Evolutionary conservation across 345 rosid species (phyloP).

Genomic region (Draba incana): DNA sequence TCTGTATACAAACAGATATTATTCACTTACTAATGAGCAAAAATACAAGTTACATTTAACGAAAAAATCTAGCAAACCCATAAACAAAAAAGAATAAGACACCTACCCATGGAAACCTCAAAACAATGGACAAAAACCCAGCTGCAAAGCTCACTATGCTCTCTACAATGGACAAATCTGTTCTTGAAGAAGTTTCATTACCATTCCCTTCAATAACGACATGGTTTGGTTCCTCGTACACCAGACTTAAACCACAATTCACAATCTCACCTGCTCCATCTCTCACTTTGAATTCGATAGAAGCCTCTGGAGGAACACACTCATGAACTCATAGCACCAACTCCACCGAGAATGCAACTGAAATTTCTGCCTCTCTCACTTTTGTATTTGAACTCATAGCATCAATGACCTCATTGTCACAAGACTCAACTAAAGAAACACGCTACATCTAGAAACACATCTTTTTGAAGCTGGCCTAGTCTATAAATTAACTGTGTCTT

Average conservation of each 20-base stretch:
- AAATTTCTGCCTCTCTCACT: too few relatives aligned
- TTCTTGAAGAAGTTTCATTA: neutral
- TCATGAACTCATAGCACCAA: too few relatives aligned
- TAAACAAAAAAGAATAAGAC: conserved; percentile 19
- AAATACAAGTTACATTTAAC: neutral
- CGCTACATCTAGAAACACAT: conserved; percentile 44
- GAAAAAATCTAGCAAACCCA: conserved; percentile 21
- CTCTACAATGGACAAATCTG: neutral
- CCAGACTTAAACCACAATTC: too few relatives aligned
- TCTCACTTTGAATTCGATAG: conserved; percentile 19
- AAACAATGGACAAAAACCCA: neutral
- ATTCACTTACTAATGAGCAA: neutral
- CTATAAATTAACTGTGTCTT: too few relatives aligned
- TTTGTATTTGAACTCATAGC: too few relatives aligned
- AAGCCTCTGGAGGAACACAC: conserved; percentile 33
- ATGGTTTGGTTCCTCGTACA: too few relatives aligned
- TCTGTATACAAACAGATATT: neutral
- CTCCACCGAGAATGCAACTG: too few relatives aligned
- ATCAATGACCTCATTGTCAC: neutral
- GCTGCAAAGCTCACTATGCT: neutral
- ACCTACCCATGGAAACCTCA: conserved; percentile 20
- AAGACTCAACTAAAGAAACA: conserved; percentile 42
- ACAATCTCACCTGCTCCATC: neutral
- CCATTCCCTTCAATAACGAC: neutral
- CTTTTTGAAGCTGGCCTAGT: conserved; percentile 11